These are phyloP conservation scores for Phycomyces nitens DNA, from an alignment of 192 early-diverging fungal genomes.

Conservation along the genomic window DNA sequence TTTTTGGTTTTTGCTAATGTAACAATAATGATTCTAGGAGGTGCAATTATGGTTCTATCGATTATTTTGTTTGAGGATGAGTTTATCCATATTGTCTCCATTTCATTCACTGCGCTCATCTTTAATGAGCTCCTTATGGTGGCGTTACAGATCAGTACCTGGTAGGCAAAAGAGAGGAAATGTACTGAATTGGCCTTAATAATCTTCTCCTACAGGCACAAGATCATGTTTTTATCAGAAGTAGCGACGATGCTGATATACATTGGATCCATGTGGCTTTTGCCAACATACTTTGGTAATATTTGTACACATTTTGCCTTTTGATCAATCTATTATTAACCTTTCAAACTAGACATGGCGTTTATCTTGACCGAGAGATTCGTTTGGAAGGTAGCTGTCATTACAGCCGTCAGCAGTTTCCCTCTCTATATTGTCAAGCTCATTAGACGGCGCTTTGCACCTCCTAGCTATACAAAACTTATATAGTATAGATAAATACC, in stretches of 20 bases:
- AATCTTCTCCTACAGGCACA: slow-evolving; percentile 53
- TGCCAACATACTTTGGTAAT: slow-evolving; percentile 88
- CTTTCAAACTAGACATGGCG: slow-evolving; percentile 55
- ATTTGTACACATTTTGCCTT: neutral
- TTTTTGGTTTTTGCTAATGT: slow-evolving; percentile 53
- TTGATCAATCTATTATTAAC: too few relatives aligned
- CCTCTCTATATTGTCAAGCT: slow-evolving; percentile 87
- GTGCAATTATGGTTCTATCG: slow-evolving; percentile 91
- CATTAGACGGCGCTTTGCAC: slow-evolving; percentile 72
- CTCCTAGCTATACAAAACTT: slow-evolving; percentile 60
- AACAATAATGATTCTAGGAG: slow-evolving; percentile 59
- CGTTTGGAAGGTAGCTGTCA: slow-evolving; percentile 87
- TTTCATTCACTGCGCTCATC: slow-evolving; percentile 91
- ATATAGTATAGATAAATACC: neutral
- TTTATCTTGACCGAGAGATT: slow-evolving; percentile 86
- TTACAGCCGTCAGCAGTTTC: slow-evolving; percentile 81
- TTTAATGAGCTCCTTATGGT: slow-evolving; percentile 97
- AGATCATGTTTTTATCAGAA: slow-evolving; percentile 83
- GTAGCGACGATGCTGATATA: slow-evolving; percentile 80
- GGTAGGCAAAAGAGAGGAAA: slow-evolving; percentile 42
- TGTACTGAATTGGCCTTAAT: neutral
- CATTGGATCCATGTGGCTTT: slow-evolving; percentile 81
- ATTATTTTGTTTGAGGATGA: slow-evolving; percentile 94
- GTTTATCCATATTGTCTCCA: slow-evolving; percentile 92
- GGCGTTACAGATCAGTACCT: slow-evolving; percentile 87